Evolutionary conservation across 805 yeast genomes (phyloP).

Genomic region (Monosporozyma siamensis): DNA sequence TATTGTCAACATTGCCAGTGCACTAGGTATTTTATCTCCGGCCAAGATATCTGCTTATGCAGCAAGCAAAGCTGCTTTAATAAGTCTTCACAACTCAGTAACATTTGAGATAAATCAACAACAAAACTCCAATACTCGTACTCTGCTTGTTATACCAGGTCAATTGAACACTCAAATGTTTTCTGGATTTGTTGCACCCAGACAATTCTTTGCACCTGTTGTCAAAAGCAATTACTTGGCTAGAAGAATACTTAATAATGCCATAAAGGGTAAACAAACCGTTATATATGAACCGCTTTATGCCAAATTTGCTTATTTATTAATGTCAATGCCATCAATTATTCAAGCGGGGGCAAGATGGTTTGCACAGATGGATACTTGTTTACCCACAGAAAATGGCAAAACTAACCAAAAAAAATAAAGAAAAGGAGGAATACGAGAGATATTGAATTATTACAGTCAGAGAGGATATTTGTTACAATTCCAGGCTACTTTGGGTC

Average conservation of each 20-base stretch:
- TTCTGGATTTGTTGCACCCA: conserved; percentile 65
- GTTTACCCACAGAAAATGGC: conserved; percentile 20
- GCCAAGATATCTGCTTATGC: conserved; percentile 72
- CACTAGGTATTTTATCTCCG: conserved; percentile 72
- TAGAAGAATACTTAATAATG: conserved; percentile 39
- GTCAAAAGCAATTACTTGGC: conserved; percentile 55
- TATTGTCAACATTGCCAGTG: conserved; percentile 69
- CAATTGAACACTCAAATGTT: conserved; percentile 74
- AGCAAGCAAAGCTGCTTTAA: conserved; percentile 75
- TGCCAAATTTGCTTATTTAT: conserved; percentile 56
- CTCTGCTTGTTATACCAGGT: conserved; percentile 74
- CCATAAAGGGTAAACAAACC: conserved; percentile 58
- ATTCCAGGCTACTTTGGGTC: too few species aligned
- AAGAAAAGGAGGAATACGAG: background rate
- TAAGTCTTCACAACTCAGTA: conserved; percentile 76
- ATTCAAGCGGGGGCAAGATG: conserved; percentile 34
- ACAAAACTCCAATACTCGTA: conserved; percentile 45
- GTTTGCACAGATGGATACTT: conserved; percentile 59
- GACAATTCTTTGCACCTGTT: conserved; percentile 68
- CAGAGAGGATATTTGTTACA: too few species aligned
- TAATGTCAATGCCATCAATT: conserved; percentile 63
- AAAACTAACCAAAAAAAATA: background rate
- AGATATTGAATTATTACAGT: background rate
- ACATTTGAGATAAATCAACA: conserved; percentile 55
- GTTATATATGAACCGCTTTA: conserved; percentile 65